Evolutionary conservation across 306 rosid species (phyloP).

Genomic region (Sicyos baderoa): DNA sequence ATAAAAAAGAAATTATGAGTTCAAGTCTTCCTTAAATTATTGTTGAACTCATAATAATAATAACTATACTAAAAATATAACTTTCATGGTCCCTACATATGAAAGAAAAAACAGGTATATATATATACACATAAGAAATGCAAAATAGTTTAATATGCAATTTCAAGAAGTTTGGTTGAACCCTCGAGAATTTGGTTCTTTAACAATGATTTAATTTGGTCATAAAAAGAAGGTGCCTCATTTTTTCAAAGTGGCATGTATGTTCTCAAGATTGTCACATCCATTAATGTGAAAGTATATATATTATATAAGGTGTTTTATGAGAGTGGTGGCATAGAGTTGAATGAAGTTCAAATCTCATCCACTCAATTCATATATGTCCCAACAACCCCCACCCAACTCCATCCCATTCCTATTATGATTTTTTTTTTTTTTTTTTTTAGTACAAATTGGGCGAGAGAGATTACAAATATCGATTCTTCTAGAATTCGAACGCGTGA

Average conservation of each 20-base stretch:
- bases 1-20: too few relatives aligned
- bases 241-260: not conserved
- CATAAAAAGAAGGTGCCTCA: too few relatives aligned
- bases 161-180: not conserved
- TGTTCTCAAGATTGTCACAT: not conserved
- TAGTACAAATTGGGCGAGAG: too few relatives aligned
- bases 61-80: too few relatives aligned
- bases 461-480: too few relatives aligned
- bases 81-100: not conserved
- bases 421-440: too few relatives aligned
- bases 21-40: too few relatives aligned
- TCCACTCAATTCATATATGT: not conserved
- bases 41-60: too few relatives aligned
- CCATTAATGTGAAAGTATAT: conserved; percentile 9
- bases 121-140: not conserved
- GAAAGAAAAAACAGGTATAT: not conserved
- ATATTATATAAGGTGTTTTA: not conserved
- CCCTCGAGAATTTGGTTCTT: too few relatives aligned
- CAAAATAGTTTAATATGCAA: not conserved
- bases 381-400: not conserved
- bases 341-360: not conserved
- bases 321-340: not conserved
- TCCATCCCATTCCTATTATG: not conserved
- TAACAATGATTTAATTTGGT: not conserved
- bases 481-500: too few relatives aligned